Base-by-base conservation (phyloP, 371 early-diverging fungal species). In the Sporodiniella umbellata region DNA sequence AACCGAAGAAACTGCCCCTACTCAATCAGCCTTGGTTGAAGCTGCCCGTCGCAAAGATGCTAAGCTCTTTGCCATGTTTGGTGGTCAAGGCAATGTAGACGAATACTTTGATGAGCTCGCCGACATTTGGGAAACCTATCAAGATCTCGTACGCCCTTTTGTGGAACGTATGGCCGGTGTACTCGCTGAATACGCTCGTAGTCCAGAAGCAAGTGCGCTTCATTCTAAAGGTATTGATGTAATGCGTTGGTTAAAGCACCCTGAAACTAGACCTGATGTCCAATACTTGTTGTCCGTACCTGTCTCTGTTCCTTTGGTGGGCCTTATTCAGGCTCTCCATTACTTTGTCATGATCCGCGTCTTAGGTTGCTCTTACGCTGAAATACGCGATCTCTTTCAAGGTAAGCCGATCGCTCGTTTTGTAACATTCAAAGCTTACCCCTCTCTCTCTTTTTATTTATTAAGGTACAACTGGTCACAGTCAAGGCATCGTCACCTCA, bases 61-160 rank as follows among this genome's bases (percentile, higher is more conserved):
- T 51, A 78, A 75, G 53, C 59, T 94, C 37, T 85, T 93, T 58
- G 93, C 92, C 38, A 82, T 94, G 60, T 96, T 96, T 83, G 96
- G 96, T 66, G 96, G 96, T 45, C 97, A 96, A 78, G 97, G 97
- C 67, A 94, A 92, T 64, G 87, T 88, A 45, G 92, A 93, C 53
- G 94, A 93, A 53, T 95, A 93, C 81, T 93, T 96, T 78, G 90
- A 91, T 65, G 97, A 96, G 72, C 75, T 94, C 24, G 87, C 85
- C 19, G 80, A 83, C 54, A 80, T 92, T 33, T 88, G 85, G 75
- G 78, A 74, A 45, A 87, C 91, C 55, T 94, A 94, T 68, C 83
- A 89, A 61, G 82, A 90, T 38, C 62, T 93, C 42, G 84, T 92
- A 10, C 79, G 86, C 60, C 80, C 86, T 44, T 92, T 88, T 63